Percentiles rank a stretch among this genome's conserved stretches.
phyloP scores from a whole-genome alignment of 1,284 basidiomycete species.

The Papiliotrema laurentii region DNA sequence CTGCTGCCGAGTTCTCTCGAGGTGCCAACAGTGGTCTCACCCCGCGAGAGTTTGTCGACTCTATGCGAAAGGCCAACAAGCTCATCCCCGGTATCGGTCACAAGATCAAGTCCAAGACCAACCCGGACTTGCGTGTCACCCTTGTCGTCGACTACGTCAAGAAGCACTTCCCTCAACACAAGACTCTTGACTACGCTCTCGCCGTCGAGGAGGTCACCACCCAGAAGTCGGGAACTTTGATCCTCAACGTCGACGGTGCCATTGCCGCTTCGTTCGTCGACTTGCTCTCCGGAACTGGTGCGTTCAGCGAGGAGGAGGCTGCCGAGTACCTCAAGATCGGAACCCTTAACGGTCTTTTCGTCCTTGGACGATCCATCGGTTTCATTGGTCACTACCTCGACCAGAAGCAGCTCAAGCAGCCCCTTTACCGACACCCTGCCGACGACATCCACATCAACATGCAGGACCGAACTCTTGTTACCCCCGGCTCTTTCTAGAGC shows the following conservation, averaged over 20 bases:
- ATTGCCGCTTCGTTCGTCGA: slow-evolving; percentile 98
- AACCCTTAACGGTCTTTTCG: slow-evolving; percentile 87
- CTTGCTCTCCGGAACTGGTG: slow-evolving; percentile 84
- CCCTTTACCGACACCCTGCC: slow-evolving; percentile 63
- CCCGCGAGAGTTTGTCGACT: slow-evolving; percentile 95
- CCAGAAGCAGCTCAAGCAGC: slow-evolving; percentile 89
- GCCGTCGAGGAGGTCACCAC: slow-evolving; percentile 98
- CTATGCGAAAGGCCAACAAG: slow-evolving; percentile 91
- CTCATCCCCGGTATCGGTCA: slow-evolving; percentile 97
- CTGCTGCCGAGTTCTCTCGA: slow-evolving; percentile 89
- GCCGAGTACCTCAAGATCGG: slow-evolving; percentile 88
- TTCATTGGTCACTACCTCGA: slow-evolving; percentile 63
- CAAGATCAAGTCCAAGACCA: slow-evolving; percentile 99
- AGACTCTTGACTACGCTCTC: slow-evolving; percentile 93
- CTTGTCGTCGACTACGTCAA: slow-evolving; percentile 95
- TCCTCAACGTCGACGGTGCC: slow-evolving; percentile 95
- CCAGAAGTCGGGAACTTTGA: slow-evolving; percentile 91
- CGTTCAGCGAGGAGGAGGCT: slow-evolving; percentile 93
- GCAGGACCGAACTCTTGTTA: not conserved
- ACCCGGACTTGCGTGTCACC: slow-evolving; percentile 94
- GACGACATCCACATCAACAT: not conserved
- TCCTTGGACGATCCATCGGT: slow-evolving; percentile 93
- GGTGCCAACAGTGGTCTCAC: slow-evolving; percentile 88
- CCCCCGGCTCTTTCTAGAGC: too few species aligned
- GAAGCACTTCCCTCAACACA: slow-evolving; percentile 91